Evolutionary conservation across 495 filamentous ascomycete genomes (phyloP).

Genomic region (Lasiosphaeris hirsuta): DNA sequence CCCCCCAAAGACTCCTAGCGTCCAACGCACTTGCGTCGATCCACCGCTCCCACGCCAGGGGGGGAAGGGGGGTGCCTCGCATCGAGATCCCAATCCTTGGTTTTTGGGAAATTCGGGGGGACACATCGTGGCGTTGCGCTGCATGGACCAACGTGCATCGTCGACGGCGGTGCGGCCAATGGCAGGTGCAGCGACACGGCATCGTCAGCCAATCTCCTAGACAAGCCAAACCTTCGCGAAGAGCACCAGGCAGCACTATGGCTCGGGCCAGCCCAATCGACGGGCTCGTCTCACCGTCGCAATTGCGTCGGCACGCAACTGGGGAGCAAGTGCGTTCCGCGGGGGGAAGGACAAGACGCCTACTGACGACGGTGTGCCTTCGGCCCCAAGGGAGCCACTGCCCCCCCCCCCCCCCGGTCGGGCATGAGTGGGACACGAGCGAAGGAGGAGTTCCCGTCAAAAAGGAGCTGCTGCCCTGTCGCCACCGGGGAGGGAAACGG

Average conservation of each 20-base stretch:
- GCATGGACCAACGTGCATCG: constrained; percentile 3
- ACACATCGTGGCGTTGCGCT: constrained; percentile 5
- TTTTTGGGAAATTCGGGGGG: neutral
- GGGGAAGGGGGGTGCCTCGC: too few relatives aligned
- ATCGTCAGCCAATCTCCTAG: constrained; percentile 15
- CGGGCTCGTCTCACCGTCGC: constrained; percentile 10
- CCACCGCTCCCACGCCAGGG: too few relatives aligned
- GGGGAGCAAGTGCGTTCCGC: neutral
- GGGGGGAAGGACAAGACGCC: neutral
- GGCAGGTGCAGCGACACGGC: constrained; percentile 3
- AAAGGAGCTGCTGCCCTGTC: neutral
- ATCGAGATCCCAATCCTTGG: neutral
- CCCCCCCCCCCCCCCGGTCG: too few relatives aligned
- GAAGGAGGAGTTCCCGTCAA: neutral
- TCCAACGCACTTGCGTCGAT: too few relatives aligned
- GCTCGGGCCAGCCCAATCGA: constrained; percentile 9
- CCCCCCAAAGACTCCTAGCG: too few relatives aligned
- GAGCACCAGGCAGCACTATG: neutral
- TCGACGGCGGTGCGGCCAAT: neutral
- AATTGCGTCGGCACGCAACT: constrained; percentile 23
- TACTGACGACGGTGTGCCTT: too few relatives aligned
- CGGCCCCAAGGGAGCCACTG: too few relatives aligned
- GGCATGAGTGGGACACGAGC: neutral
- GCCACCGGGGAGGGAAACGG: neutral
- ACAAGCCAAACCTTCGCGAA: neutral